A percentile compares a stretch with the other conserved stretches of the same genome.
phyloP scores from a whole-genome alignment of 352 stramenopile species.

The Phytophthora nicotianae region DNA sequence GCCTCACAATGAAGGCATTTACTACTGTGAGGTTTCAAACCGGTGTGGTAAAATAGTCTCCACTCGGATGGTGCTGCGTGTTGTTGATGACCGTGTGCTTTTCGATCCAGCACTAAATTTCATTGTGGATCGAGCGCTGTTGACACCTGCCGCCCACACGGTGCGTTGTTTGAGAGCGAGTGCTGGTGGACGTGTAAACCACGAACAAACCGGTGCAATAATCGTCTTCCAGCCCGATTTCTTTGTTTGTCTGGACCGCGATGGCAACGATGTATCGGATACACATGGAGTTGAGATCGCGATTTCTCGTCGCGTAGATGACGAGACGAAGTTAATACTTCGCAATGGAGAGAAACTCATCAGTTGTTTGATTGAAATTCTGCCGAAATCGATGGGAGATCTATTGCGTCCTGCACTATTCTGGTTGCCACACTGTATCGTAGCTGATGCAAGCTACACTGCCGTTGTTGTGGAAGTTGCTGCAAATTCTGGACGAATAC shows the following conservation, averaged over 20 bases:
- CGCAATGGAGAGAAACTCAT: constrained; percentile 40
- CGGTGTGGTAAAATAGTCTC: constrained; percentile 45
- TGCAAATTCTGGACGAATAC: constrained; percentile 23
- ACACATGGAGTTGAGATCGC: constrained; percentile 56
- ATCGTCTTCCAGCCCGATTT: constrained; percentile 57
- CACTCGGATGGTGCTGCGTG: constrained; percentile 39
- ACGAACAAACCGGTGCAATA: constrained; percentile 28
- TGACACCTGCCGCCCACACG: constrained; percentile 14
- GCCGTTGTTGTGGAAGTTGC: constrained; percentile 38
- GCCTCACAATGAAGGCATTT: constrained; percentile 58
- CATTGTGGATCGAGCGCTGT: constrained; percentile 32
- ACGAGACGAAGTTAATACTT: constrained; percentile 17
- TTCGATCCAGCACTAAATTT: constrained; percentile 51
- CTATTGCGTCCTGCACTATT: constrained; percentile 37
- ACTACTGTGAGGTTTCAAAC: constrained; percentile 68
- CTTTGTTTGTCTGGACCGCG: constrained; percentile 50
- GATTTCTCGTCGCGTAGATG: constrained; percentile 19
- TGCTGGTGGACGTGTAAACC: constrained; percentile 41
- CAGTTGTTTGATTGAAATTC: constrained; percentile 51
- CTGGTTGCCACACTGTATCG: constrained; percentile 37
- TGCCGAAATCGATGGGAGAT: constrained; percentile 36
- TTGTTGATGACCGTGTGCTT: constrained; percentile 53
- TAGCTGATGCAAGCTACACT: constrained; percentile 2
- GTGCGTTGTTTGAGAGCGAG: constrained; percentile 45
- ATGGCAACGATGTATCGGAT: constrained; percentile 54